Conservation (phyloP, 2,329 filamentous ascomycete species). For the Nothophaeocryptopus gaeumannii region DNA sequence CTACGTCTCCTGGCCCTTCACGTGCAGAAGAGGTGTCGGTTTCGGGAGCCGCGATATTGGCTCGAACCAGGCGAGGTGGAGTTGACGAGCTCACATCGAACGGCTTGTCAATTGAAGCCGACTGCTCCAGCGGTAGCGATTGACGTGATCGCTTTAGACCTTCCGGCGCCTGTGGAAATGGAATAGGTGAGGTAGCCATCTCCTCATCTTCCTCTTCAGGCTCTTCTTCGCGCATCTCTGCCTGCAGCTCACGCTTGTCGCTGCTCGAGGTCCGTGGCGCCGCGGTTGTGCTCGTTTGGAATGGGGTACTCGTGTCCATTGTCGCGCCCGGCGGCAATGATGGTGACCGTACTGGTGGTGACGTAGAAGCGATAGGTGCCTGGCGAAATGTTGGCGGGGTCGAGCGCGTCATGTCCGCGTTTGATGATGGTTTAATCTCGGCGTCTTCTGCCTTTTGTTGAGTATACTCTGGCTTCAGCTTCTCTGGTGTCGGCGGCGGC, state of each 20-base stretch:
- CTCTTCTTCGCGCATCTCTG: constrained; percentile 21
- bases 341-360: neutral
- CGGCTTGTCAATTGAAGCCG: no score
- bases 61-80: no score
- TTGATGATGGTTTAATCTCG: neutral
- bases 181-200: no score
- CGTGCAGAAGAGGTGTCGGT: no score
- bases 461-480: neutral
- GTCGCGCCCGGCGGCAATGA: neutral
- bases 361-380: neutral
- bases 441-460: neutral
- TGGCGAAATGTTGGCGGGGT: neutral
- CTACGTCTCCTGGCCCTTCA: no score
- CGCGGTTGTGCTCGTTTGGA: neutral
- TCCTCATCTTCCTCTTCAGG: constrained; percentile 7
- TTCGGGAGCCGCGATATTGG: no score
- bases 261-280: constrained; percentile 10
- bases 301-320: neutral
- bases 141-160: no score
- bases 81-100: no score
- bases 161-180: no score
- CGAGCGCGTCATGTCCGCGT: neutral
- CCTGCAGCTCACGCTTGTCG: constrained; percentile 16
- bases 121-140: no score
- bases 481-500: neutral